These are phyloP conservation scores for Psilocybe mexicana DNA, from an alignment of 1,284 basidiomycete genomes.

Conservation along the genomic window DNA sequence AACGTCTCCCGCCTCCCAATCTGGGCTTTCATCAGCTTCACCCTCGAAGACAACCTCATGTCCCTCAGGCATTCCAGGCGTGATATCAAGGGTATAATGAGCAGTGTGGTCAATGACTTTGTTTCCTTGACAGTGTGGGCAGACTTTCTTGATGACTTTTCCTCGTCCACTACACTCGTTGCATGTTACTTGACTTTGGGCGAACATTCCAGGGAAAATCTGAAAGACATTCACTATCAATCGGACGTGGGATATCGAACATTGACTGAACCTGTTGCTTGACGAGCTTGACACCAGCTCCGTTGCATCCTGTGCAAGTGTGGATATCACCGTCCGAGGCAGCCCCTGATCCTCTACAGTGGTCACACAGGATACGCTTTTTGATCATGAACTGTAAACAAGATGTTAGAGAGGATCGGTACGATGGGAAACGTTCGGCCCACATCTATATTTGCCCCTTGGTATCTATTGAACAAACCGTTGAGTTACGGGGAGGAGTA, in stretches of 20 bases:
- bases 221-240: conserved; percentile 36
- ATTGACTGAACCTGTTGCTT: conserved; percentile 68
- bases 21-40: conserved; percentile 90
- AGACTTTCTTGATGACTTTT: conserved; percentile 71
- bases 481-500: neutral
- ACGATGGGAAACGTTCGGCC: conserved; percentile 1
- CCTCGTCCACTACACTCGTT: conserved; percentile 84
- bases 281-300: conserved; percentile 81
- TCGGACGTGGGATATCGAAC: neutral
- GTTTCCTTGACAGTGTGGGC: conserved; percentile 79
- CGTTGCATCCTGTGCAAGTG: conserved; percentile 77
- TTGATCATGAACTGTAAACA: conserved; percentile 79
- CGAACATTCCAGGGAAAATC: conserved; percentile 94
- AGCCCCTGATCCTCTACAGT: conserved; percentile 91
- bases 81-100: conserved; percentile 79
- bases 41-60: conserved; percentile 91
- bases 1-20: conserved; percentile 92
- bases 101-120: conserved; percentile 86
- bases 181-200: conserved; percentile 78
- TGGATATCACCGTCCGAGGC: conserved; percentile 86
- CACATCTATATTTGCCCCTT: conserved; percentile 81
- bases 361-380: conserved; percentile 88
- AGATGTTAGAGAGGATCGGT: neutral
- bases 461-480: conserved; percentile 52
- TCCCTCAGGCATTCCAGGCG: conserved; percentile 89